These are phyloP conservation scores for Colletotrichum neosansevieriae DNA, from an alignment of 2,329 filamentous ascomycete genomes.

Conservation along the genomic window DNA sequence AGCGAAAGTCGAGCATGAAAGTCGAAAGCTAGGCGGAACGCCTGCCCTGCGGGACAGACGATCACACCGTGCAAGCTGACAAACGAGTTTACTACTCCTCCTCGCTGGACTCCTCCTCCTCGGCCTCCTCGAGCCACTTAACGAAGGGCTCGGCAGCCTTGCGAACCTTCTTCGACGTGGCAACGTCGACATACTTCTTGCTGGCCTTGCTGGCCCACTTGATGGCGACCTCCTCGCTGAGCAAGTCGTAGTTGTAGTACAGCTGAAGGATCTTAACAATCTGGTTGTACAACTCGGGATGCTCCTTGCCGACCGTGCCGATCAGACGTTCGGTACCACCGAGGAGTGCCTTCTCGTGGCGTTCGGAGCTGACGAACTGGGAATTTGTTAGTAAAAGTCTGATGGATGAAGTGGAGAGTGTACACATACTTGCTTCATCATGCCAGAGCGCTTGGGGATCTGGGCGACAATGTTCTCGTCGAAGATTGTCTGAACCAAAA, in stretches of 20 bases:
- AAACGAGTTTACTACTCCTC: slow-evolving; percentile 62
- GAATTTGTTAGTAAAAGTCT: slow-evolving; percentile 46
- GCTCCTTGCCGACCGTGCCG: slow-evolving; percentile 75
- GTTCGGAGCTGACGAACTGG: slow-evolving; percentile 86
- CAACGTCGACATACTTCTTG: slow-evolving; percentile 83
- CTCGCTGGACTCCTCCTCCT: slow-evolving; percentile 76
- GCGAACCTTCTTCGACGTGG: slow-evolving; percentile 43
- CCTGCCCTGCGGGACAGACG: no score
- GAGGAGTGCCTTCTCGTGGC: slow-evolving; percentile 94
- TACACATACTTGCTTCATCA: slow-evolving; percentile 84
- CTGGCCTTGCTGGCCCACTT: slow-evolving; percentile 95
- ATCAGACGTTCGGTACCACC: slow-evolving; percentile 96
- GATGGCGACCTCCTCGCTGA: slow-evolving; percentile 88
- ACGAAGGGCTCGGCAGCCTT: slow-evolving; percentile 95
- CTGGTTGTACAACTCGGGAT: slow-evolving; percentile 79
- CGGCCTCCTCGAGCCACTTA: slow-evolving; percentile 90
- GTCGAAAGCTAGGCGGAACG: no score
- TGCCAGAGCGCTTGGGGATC: slow-evolving; percentile 82
- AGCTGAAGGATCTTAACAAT: slow-evolving; percentile 89
- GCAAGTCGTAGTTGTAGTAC: slow-evolving; percentile 90
- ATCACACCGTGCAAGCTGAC: no score
- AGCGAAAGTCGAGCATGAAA: neutral
- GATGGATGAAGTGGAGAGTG: neutral
- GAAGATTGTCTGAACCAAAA: slow-evolving; percentile 94
- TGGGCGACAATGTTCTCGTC: slow-evolving; percentile 90